Evolutionary conservation across 768 basidiomycete species (phyloP), one percentile per base, ranked within the genome.

Genomic region (Pseudohyphozyma bogoriensis): DNA sequence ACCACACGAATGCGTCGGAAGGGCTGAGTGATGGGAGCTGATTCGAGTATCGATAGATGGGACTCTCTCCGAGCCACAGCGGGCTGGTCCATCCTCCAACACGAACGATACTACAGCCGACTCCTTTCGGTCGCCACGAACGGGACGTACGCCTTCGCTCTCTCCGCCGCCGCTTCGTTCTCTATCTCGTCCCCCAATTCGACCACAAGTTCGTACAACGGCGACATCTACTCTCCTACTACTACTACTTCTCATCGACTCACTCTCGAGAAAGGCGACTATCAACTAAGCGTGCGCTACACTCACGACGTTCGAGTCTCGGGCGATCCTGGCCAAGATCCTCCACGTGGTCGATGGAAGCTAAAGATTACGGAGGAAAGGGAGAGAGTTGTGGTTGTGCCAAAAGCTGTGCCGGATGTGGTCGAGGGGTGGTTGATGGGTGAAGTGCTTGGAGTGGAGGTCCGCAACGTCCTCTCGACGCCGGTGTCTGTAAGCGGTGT

Each of bases 171-270:
- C 5, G 51, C 51, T 36, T 33, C 36, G 22, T 51, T 51, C 51
- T 51, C 51, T 8, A 9, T 15, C n/a, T n/a, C 18, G 3, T 20
- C 33, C 22, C 22, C 22, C 10, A 10, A 22, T 24, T 36, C 35
- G 12, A 13, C 22, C 3, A 8, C n/a, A 16, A 36, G 26, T 5
- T 51, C 35, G 51, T 51, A 35, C 51, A 35, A 37, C 51, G 51
- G 51, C 22, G 37, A 51, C 51, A 36, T 51, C n/a, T 51, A 51
- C 35, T 36, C n/a, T n/a, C 35, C 22, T 51, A 51, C 51, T n/a
- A n/a, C n/a, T 22, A n/a, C 35, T n/a, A 12, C 51, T 12, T 36
- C 51, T 1, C 51, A 51, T 13, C 22, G 24, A 20, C n/a, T 51
- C 51, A 36, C n/a, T n/a, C 51, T 51, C n/a, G 51, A 51, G 7